phyloP scores from a whole-genome alignment of 139 green algal species.

The Tetradesmus lagerheimii region DNA sequence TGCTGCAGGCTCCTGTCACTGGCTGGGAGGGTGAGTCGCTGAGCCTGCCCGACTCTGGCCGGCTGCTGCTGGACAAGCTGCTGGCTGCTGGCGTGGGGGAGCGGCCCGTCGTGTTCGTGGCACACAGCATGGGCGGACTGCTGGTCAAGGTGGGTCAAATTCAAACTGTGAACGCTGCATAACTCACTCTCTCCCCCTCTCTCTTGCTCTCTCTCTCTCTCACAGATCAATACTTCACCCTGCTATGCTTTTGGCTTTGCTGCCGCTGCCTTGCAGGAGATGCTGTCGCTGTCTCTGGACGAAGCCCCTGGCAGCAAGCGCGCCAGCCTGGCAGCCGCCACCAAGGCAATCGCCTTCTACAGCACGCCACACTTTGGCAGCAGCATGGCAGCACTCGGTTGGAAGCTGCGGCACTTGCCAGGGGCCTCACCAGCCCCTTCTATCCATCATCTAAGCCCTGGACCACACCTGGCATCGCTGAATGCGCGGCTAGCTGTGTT shows the following conservation, averaged over 20 bases:
- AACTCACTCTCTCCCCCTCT: too few species aligned
- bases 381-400: slow-evolving; percentile 80
- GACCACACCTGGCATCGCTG: slow-evolving; percentile 72
- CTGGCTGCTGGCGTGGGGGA: slow-evolving; percentile 82
- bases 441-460: slow-evolving; percentile 51
- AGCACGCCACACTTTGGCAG: slow-evolving; percentile 84
- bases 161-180: too few species aligned
- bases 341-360: slow-evolving; percentile 83
- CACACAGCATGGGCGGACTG: slow-evolving; percentile 90
- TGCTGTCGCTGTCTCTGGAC: slow-evolving; percentile 42
- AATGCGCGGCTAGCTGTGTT: slow-evolving; percentile 69
- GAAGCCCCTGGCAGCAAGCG: slow-evolving; percentile 34
- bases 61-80: slow-evolving; percentile 76
- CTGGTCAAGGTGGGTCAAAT: slow-evolving; percentile 81
- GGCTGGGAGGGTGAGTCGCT: slow-evolving; percentile 81
- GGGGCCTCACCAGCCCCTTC: slow-evolving; percentile 65
- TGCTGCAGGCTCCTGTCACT: slow-evolving; percentile 55
- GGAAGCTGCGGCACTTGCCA: slow-evolving; percentile 80
- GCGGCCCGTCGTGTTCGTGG: slow-evolving; percentile 86
- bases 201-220: slow-evolving; percentile 36
- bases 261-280: slow-evolving; percentile 37
- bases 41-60: slow-evolving; percentile 76
- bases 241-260: background rate
- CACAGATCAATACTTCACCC: background rate
- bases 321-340: slow-evolving; percentile 53